Conservation (phyloP, 176 grass and related monocot genomes). For the Cocos nucifera region DNA sequence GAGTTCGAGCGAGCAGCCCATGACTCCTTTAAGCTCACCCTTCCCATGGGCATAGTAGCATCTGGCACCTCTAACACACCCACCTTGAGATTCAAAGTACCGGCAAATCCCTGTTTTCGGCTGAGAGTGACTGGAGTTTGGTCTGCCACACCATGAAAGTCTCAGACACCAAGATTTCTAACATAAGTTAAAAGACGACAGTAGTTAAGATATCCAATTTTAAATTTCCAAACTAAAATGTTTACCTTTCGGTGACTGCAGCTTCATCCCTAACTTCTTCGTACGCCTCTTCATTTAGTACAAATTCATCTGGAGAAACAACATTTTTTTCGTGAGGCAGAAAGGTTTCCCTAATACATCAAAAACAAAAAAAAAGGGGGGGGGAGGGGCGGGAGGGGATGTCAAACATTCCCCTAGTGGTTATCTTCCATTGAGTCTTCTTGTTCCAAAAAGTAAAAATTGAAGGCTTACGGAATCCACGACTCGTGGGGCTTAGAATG, state of each 20-base stretch:
- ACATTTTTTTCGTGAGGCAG: constrained; percentile 21
- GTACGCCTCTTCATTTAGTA: constrained; percentile 21
- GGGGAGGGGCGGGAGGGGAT: too few species aligned
- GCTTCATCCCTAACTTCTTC: constrained; percentile 28
- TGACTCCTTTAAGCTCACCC: not conserved
- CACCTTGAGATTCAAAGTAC: constrained; percentile 1
- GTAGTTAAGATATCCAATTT: too few species aligned
- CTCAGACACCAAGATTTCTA: too few species aligned
- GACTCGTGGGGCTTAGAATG: constrained; percentile 39
- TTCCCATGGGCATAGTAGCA: constrained; percentile 11
- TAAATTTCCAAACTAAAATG: too few species aligned
- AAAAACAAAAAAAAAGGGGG: not conserved
- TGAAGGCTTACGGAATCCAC: constrained; percentile 26
- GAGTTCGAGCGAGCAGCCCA: not conserved
- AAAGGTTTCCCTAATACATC: constrained; percentile 16
- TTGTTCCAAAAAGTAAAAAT: too few species aligned
- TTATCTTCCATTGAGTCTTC: too few species aligned
- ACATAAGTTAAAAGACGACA: too few species aligned
- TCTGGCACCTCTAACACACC: constrained; percentile 3
- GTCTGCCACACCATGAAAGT: not conserved
- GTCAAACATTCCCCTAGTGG: too few species aligned
- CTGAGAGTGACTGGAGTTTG: constrained; percentile 10
- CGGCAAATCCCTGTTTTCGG: constrained; percentile 22
- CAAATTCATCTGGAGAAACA: not conserved
- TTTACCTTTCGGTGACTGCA: too few species aligned